Evolutionary conservation across 2,329 filamentous ascomycete species (phyloP).

Genomic region (Aspergillus quadricinctus): DNA sequence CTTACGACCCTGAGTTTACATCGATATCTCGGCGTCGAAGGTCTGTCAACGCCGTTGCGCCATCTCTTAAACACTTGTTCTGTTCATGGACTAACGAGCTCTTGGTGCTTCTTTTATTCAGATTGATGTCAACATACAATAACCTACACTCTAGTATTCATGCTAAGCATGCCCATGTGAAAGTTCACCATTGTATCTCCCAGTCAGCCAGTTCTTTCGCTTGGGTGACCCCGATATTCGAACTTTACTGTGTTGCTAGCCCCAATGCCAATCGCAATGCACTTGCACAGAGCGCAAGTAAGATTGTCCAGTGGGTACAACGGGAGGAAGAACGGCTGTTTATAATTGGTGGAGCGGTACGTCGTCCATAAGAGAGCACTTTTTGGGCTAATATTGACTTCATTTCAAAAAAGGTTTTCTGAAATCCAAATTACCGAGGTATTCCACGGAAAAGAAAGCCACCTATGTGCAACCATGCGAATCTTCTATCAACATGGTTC

Average conservation of each 20-base stretch:
- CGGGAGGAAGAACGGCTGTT: slow-evolving; percentile 91
- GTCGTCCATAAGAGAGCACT: slow-evolving; percentile 8
- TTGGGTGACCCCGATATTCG: slow-evolving; percentile 87
- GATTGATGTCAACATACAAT: slow-evolving; percentile 79
- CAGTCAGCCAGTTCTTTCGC: slow-evolving; percentile 75
- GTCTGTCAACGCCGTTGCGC: slow-evolving; percentile 29
- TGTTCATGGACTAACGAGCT: neutral
- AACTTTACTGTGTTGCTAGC: slow-evolving; percentile 91
- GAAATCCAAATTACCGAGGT: neutral
- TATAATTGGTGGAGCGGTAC: slow-evolving; percentile 92
- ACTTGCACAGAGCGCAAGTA: slow-evolving; percentile 80
- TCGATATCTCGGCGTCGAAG: slow-evolving; percentile 59
- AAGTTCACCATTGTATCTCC: slow-evolving; percentile 75
- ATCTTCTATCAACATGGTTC: neutral
- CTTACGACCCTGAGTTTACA: slow-evolving; percentile 66
- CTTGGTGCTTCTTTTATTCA: slow-evolving; percentile 20
- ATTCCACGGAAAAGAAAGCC: neutral
- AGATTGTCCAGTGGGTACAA: slow-evolving; percentile 86
- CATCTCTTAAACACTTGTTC: neutral
- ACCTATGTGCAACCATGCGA: neutral
- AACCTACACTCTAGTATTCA: slow-evolving; percentile 82
- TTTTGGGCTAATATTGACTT: slow-evolving; percentile 4
- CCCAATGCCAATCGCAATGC: slow-evolving; percentile 59
- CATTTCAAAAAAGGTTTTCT: slow-evolving; percentile 18
- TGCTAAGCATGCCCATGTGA: slow-evolving; percentile 75